A percentile compares a stretch with the other conserved stretches of the same genome.
Evolutionary conservation across 2,329 filamentous ascomycete species (phyloP).

Genomic region (Amauroascus verrucosus): DNA sequence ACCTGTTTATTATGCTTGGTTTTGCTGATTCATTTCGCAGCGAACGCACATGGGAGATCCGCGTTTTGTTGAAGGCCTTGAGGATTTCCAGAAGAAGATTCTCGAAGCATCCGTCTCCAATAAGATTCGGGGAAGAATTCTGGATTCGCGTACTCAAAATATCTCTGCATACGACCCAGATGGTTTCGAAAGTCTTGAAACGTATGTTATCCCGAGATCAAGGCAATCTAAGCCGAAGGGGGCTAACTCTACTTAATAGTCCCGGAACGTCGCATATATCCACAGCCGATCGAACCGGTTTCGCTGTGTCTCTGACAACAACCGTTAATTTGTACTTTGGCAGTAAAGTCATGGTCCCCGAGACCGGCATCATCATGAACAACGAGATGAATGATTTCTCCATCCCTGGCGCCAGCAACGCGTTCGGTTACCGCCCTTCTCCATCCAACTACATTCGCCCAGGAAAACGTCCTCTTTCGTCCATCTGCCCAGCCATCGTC

Average conservation of each 20-base stretch:
- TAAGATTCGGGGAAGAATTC: conserved; percentile 56
- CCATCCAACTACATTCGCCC: conserved; percentile 72
- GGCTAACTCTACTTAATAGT: conserved; percentile 19
- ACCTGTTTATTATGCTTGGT: not conserved
- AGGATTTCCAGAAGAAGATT: conserved; percentile 56
- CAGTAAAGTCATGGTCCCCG: conserved; percentile 63
- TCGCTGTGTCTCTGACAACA: conserved; percentile 72
- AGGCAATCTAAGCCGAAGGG: not conserved
- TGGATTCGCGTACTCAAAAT: conserved; percentile 60
- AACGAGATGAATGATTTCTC: conserved; percentile 67
- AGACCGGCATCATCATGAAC: conserved; percentile 71
- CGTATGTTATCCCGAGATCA: conserved; percentile 27
- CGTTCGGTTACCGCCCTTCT: conserved; percentile 74
- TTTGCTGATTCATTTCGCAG: conserved; percentile 26
- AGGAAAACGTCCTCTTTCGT: conserved; percentile 71
- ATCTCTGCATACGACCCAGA: conserved; percentile 63
- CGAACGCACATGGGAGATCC: conserved; percentile 77
- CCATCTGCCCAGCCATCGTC: conserved; percentile 68
- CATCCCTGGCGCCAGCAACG: conserved; percentile 65
- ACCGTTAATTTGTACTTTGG: conserved; percentile 86
- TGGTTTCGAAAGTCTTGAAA: conserved; percentile 55
- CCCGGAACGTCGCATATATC: conserved; percentile 47
- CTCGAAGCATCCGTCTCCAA: conserved; percentile 51
- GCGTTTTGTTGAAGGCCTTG: conserved; percentile 54
- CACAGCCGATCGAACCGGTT: conserved; percentile 58